Conservation (phyloP, 441 rosid genomes). For the Erodium texanum region DNA sequence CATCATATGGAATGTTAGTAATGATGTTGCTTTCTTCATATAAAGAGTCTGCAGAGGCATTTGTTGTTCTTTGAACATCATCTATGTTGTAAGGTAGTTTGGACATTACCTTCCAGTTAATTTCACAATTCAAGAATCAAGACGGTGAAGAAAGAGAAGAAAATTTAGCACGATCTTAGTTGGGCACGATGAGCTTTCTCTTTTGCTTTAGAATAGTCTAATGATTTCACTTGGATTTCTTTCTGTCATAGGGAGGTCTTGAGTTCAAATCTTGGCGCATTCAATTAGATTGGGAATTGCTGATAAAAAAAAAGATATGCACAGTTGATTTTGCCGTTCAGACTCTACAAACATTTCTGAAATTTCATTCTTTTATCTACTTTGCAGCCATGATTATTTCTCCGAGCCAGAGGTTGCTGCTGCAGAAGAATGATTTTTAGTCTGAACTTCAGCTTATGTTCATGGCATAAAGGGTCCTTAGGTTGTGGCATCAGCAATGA, state of each 20-base stretch:
- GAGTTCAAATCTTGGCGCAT: too few relatives aligned
- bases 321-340: background rate
- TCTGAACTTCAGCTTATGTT: slow-evolving; percentile 5
- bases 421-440: slow-evolving; percentile 47
- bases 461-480: background rate
- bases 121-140: background rate
- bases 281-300: background rate
- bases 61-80: background rate
- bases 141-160: background rate
- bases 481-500: slow-evolving; percentile 10
- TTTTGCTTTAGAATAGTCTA: background rate
- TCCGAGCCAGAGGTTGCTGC: slow-evolving; percentile 34
- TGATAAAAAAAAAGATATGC: too few relatives aligned
- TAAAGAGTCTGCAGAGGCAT: background rate
- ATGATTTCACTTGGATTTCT: background rate
- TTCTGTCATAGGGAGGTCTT: background rate
- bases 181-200: background rate
- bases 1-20: background rate
- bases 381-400: slow-evolving; percentile 62
- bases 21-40: background rate
- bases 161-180: slow-evolving; percentile 5
- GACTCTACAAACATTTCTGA: background rate
- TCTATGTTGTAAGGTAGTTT: background rate
- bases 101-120: too few relatives aligned
- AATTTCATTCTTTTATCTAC: background rate